Percentiles rank a stretch among this genome's conserved stretches.
Conservation (phyloP, 176 grass and related monocot genomes). For the Phoenix roebelenii region DNA sequence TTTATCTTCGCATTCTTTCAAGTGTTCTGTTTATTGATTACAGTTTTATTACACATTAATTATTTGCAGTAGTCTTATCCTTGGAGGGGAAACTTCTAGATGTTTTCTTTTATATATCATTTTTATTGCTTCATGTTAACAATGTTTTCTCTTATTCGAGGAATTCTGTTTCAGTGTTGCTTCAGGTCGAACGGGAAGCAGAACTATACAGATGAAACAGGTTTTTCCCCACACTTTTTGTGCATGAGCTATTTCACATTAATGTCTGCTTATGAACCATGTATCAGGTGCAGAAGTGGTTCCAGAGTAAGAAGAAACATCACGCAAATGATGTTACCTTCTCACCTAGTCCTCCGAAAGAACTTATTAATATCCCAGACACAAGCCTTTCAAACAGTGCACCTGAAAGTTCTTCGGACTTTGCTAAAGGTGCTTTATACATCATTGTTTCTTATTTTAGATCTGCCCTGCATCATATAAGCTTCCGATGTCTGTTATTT, state of each 20-base stretch:
- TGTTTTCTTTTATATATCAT: not conserved
- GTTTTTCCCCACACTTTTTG: constrained; percentile 23
- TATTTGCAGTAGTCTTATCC: not conserved
- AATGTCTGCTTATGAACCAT: constrained; percentile 9
- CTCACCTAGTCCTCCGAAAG: constrained; percentile 28
- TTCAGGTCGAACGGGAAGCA: constrained; percentile 31
- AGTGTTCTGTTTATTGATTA: not conserved
- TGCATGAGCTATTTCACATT: not conserved
- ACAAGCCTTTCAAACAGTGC: constrained; percentile 47
- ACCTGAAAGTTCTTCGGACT: constrained; percentile 19
- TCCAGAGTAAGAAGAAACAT: constrained; percentile 31
- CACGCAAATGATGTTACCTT: constrained; percentile 14
- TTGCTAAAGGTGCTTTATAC: constrained; percentile 19
- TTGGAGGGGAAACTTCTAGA: not conserved
- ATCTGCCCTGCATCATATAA: not conserved
- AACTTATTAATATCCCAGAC: constrained; percentile 35
- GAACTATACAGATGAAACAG: constrained; percentile 41
- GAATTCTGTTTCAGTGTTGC: constrained; percentile 29
- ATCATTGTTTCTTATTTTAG: not conserved
- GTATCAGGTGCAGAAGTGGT: constrained; percentile 47
- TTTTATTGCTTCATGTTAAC: not conserved
- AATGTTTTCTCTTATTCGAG: constrained; percentile 12
- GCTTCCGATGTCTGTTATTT: not conserved
- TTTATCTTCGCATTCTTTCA: not conserved
- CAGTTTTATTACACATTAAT: too few relatives aligned